Evolutionary conservation across 1,139 yeast species (phyloP).

Genomic region (Candida sp.): DNA sequence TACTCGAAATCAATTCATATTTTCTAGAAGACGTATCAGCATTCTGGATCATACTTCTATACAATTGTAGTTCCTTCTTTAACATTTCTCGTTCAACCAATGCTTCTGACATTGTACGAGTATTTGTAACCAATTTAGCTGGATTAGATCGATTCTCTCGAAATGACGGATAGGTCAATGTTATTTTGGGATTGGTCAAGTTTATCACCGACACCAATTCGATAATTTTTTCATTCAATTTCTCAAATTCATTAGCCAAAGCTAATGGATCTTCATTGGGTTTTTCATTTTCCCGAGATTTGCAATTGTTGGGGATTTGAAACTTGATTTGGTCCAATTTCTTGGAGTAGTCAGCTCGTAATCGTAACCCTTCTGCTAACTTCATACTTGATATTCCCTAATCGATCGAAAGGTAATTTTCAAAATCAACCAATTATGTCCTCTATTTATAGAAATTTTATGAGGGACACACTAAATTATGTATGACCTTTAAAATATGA

Average conservation of each 20-base stretch:
- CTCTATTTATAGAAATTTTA: not conserved
- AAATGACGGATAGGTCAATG: slow-evolving; percentile 7
- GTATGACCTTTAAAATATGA: not conserved
- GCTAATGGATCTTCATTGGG: slow-evolving; percentile 10
- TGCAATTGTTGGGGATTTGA: slow-evolving; percentile 9
- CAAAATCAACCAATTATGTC: not conserved
- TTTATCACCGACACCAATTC: slow-evolving; percentile 10
- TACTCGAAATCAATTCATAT: not conserved
- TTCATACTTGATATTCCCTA: slow-evolving; percentile 5
- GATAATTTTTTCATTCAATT: slow-evolving; percentile 7
- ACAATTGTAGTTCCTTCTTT: slow-evolving; percentile 6
- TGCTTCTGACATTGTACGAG: slow-evolving; percentile 12
- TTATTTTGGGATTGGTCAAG: slow-evolving; percentile 8
- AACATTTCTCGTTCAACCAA: slow-evolving; percentile 11
- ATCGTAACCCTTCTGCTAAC: slow-evolving; percentile 13
- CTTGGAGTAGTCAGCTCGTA: slow-evolving; percentile 9
- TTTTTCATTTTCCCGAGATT: slow-evolving; percentile 13
- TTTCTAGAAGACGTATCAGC: slow-evolving; percentile 7
- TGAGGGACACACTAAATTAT: too few relatives aligned
- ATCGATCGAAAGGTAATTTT: not conserved
- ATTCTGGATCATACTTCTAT: slow-evolving; percentile 3
- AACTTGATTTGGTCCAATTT: slow-evolving; percentile 6
- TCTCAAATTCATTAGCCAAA: slow-evolving; percentile 6
- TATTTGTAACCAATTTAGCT: slow-evolving; percentile 1
- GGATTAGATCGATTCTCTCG: slow-evolving; percentile 1